These are phyloP conservation scores for Alternaria ventricosa DNA, from an alignment of 2,329 filamentous ascomycete genomes.

Conservation along the genomic window DNA sequence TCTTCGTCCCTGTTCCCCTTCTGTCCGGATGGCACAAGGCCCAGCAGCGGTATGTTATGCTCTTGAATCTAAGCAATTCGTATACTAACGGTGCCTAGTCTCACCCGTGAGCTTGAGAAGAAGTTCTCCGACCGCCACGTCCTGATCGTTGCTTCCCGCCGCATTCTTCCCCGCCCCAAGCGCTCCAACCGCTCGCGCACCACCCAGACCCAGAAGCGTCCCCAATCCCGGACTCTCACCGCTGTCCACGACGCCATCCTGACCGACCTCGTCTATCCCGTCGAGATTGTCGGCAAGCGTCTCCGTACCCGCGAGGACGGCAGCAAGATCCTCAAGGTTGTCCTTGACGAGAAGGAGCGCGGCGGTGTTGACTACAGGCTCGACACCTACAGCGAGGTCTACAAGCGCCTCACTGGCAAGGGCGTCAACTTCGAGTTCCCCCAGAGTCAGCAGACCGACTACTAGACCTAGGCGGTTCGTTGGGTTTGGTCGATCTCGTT, in stretches of 20 bases:
- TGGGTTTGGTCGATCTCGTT: constrained; percentile 26
- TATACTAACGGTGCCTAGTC: constrained; percentile 60
- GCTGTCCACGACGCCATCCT: constrained; percentile 99
- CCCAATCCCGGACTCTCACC: constrained; percentile 95
- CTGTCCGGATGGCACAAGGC: constrained; percentile 99
- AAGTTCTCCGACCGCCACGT: constrained; percentile 99
- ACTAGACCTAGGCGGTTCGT: constrained; percentile 63
- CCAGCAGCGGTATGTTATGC: constrained; percentile 88
- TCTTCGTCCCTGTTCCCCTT: constrained; percentile 99
- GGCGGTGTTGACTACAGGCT: constrained; percentile 99
- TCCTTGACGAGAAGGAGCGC: constrained; percentile 99
- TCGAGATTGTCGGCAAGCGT: constrained; percentile 99
- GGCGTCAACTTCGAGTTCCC: constrained; percentile 99
- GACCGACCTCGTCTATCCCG: constrained; percentile 96
- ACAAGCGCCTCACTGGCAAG: constrained; percentile 96
- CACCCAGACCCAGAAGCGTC: constrained; percentile 98
- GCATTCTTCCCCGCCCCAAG: constrained; percentile 98
- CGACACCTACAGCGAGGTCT: constrained; percentile 99
- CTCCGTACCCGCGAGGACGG: constrained; percentile 98
- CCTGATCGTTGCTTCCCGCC: constrained; percentile 97
- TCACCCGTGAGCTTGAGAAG: constrained; percentile 99
- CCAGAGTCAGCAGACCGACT: constrained; percentile 78
- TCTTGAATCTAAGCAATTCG: background rate
- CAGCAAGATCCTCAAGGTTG: constrained; percentile 97
- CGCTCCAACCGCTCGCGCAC: constrained; percentile 96